Evolutionary conservation across 139 green algal genomes (phyloP).

Genomic region (Coelastrella sp.): DNA sequence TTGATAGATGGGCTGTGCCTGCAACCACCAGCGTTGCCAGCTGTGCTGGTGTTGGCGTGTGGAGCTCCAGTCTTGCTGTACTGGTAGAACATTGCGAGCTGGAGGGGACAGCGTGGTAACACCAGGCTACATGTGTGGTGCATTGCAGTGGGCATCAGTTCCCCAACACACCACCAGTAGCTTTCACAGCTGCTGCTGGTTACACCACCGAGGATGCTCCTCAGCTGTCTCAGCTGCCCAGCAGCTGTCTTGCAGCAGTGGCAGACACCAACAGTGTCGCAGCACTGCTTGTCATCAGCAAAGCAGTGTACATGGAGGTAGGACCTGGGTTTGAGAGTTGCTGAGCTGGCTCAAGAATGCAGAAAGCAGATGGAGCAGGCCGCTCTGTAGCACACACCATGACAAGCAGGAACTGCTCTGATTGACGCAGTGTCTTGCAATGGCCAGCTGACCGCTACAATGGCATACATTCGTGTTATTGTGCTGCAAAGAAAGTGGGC

Average conservation of each 20-base stretch:
- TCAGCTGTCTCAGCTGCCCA: not conserved
- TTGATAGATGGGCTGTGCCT: no score
- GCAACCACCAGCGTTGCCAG: no score
- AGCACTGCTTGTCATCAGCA: constrained; percentile 20
- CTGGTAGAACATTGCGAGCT: not conserved
- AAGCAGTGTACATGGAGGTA: constrained; percentile 24
- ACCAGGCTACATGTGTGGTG: not conserved
- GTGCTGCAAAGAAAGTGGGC: no score
- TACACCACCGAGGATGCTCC: not conserved
- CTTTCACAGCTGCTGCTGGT: not conserved
- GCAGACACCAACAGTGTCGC: not conserved
- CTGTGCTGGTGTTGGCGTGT: no score
- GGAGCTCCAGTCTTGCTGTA: not conserved
- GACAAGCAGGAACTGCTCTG: no score
- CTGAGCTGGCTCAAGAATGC: no score
- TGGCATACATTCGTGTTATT: no score
- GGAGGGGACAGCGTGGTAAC: not conserved
- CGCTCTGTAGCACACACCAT: no score
- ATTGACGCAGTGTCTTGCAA: no score
- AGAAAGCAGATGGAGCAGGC: no score
- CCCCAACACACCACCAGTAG: not conserved
- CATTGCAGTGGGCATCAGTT: constrained; percentile 6
- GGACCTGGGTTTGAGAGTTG: not conserved
- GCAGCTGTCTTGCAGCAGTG: constrained; percentile 27
- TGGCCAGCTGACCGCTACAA: no score